phyloP scores from a whole-genome alignment of 192 early-diverging fungal species.

The Backusella westeae region DNA sequence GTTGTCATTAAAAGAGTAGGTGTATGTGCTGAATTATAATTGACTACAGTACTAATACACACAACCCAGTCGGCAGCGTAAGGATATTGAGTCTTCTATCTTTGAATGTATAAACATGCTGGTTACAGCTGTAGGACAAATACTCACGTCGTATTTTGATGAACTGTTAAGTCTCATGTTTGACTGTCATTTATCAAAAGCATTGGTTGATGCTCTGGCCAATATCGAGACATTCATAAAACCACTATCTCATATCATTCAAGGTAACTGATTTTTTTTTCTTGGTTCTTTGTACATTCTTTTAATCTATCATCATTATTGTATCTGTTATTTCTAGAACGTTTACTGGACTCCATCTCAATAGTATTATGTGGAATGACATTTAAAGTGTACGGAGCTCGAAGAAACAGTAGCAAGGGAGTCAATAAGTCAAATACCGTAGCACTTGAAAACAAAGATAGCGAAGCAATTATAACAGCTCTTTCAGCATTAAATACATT shows the following conservation, averaged over 20 bases:
- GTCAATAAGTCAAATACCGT: conserved; percentile 17
- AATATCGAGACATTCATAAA: conserved; percentile 80
- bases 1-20: conserved; percentile 68
- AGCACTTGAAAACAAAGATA: conserved; percentile 60
- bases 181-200: conserved; percentile 75
- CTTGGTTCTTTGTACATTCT: neutral
- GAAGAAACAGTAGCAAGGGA: conserved; percentile 30
- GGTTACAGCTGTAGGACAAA: conserved; percentile 84
- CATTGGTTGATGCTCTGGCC: conserved; percentile 72
- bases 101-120: conserved; percentile 89
- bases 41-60: neutral
- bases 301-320: neutral
- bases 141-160: conserved; percentile 81
- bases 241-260: conserved; percentile 76
- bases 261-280: conserved; percentile 52
- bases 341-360: conserved; percentile 85
- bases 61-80: conserved; percentile 39
- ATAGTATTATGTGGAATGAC: conserved; percentile 77
- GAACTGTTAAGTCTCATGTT: conserved; percentile 92
- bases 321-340: conserved; percentile 48
- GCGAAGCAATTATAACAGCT: conserved; percentile 75
- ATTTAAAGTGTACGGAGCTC: conserved; percentile 72
- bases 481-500: conserved; percentile 80
- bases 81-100: conserved; percentile 60
- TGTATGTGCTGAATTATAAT: neutral